phyloP scores from a whole-genome alignment of 139 green algal species.

The Tetradesmus lagerheimii region DNA sequence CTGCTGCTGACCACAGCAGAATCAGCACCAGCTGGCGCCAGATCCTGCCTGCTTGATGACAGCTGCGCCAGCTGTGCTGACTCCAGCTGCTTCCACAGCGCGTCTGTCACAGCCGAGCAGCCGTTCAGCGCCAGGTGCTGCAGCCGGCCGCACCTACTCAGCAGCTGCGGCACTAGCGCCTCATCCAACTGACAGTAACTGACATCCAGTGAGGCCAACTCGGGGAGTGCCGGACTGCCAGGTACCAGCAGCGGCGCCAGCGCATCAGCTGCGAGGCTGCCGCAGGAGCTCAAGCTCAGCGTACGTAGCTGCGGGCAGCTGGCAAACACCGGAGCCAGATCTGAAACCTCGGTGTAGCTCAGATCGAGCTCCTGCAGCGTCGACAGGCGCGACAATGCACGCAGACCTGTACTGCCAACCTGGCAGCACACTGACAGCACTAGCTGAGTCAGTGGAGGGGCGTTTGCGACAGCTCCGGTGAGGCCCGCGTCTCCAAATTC shows the following conservation, averaged over 20 bases:
- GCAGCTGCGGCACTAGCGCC: constrained; percentile 49
- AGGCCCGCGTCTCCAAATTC: constrained; percentile 51
- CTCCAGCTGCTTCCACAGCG: constrained; percentile 57
- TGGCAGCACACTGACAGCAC: constrained; percentile 45
- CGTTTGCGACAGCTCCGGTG: neutral
- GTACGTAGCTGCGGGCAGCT: constrained; percentile 58
- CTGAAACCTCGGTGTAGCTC: constrained; percentile 62
- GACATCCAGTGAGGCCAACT: constrained; percentile 64
- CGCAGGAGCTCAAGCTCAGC: constrained; percentile 65
- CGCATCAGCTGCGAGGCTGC: constrained; percentile 41
- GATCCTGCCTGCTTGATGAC: neutral
- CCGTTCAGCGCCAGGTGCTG: constrained; percentile 63
- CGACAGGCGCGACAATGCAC: constrained; percentile 45
- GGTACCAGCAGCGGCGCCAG: constrained; percentile 58
- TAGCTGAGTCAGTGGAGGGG: constrained; percentile 39
- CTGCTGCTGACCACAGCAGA: neutral
- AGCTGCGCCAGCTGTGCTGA: neutral
- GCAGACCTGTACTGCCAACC: constrained; percentile 48
- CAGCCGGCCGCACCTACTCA: constrained; percentile 44
- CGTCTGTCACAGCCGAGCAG: constrained; percentile 50
- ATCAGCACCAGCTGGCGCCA: neutral
- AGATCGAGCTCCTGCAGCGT: constrained; percentile 66
- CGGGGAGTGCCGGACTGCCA: constrained; percentile 25
- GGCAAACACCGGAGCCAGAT: constrained; percentile 50
- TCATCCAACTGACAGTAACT: constrained; percentile 60